A percentile compares a stretch with the other conserved stretches of the same genome.
phyloP scores from a whole-genome alignment of 139 green algal species.

The Chlorella sp. region DNA sequence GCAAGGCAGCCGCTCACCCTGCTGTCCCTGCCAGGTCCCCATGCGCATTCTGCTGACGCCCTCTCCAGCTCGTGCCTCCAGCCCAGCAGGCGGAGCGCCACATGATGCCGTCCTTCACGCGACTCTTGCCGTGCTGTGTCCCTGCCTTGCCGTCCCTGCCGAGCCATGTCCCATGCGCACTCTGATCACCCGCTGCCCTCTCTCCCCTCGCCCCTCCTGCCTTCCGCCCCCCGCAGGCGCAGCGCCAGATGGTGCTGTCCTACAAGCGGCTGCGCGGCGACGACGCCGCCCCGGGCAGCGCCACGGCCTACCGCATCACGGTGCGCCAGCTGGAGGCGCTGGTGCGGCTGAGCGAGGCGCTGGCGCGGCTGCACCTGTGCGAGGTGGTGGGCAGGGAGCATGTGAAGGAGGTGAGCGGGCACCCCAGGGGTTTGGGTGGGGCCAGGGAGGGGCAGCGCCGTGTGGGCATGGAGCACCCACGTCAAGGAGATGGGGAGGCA shows the following conservation, averaged over 20 bases:
- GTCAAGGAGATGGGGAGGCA: background rate
- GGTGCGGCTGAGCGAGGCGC: conserved; percentile 88
- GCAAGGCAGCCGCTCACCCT: too few relatives aligned
- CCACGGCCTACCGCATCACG: conserved; percentile 90
- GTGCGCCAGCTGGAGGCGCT: conserved; percentile 37
- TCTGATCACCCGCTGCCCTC: too few relatives aligned
- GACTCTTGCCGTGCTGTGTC: too few relatives aligned
- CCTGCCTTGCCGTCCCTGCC: too few relatives aligned
- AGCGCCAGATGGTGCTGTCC: conserved; percentile 70
- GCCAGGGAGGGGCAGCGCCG: background rate
- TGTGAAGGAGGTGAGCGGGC: conserved; percentile 50
- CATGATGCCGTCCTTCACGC: conserved; percentile 88
- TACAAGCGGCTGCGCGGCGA: conserved; percentile 91
- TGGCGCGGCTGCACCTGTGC: conserved; percentile 69
- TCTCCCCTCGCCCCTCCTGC: background rate
- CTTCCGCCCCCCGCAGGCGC: conserved; percentile 55
- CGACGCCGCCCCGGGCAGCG: conserved; percentile 85
- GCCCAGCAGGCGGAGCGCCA: conserved; percentile 68
- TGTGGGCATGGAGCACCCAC: background rate
- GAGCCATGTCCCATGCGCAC: too few relatives aligned
- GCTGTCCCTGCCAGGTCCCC: too few relatives aligned
- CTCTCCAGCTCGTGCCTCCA: too few relatives aligned
- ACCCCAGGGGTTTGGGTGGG: background rate
- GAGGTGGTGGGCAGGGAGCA: conserved; percentile 57
- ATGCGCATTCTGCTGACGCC: too few relatives aligned